These are phyloP conservation scores for Cercophora sp. DNA, from an alignment of 495 filamentous ascomycete genomes.

Conservation along the genomic window DNA sequence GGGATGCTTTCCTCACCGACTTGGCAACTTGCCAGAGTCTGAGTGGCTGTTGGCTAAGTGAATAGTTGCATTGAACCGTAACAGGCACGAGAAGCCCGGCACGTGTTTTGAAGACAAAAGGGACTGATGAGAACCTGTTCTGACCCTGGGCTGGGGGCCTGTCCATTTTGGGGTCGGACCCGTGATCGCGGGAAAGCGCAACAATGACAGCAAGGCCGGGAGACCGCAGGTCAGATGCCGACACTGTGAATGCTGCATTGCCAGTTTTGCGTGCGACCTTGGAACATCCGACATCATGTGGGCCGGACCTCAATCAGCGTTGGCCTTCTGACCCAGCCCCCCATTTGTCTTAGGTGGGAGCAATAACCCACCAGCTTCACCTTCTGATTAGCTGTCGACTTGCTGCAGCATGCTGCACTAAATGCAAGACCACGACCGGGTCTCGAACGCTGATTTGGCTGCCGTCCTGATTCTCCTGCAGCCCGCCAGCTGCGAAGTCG, in stretches of 20 bases:
- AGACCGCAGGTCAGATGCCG: conserved; percentile 6
- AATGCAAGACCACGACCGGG: conserved; percentile 5
- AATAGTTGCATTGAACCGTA: too few relatives aligned
- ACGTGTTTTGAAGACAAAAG: conserved; percentile 8
- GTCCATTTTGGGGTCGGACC: not conserved
- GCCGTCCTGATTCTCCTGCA: conserved; percentile 10
- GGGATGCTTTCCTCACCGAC: too few relatives aligned
- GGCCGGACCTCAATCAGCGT: not conserved
- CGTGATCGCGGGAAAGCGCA: not conserved
- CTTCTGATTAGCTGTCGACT: conserved; percentile 15
- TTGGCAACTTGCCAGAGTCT: too few relatives aligned
- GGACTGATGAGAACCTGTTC: not conserved
- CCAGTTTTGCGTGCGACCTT: too few relatives aligned
- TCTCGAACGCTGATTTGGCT: conserved; percentile 19
- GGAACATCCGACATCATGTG: conserved; percentile 6
- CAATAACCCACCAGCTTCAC: not conserved
- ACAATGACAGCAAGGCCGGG: not conserved
- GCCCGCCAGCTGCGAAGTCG: not conserved
- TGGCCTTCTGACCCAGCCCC: conserved; percentile 10
- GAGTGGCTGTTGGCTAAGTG: too few relatives aligned
- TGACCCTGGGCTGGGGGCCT: not conserved
- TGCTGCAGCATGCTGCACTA: conserved; percentile 11
- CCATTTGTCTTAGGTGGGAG: not conserved
- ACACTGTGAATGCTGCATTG: too few relatives aligned
- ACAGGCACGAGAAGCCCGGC: not conserved